These are phyloP conservation scores for Salix arbutifolia DNA, from an alignment of 345 rosid species.

Conservation along the genomic window DNA sequence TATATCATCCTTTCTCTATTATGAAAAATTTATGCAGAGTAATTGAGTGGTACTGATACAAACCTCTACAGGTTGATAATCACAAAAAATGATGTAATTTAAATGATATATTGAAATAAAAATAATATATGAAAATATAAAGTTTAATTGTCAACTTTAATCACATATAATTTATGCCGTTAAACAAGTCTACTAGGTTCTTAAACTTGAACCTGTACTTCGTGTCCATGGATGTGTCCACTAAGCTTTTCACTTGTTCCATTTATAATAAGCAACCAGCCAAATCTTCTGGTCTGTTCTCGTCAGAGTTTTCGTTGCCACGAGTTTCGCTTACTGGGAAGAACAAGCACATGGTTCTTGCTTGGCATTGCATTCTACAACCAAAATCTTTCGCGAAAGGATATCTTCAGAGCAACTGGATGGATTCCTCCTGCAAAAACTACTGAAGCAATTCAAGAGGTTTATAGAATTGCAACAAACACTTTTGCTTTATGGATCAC, in stretches of 20 bases:
- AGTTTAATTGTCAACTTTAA: too few species aligned
- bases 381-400: conserved; percentile 78
- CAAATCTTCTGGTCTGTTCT: too few species aligned
- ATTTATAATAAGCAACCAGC: too few species aligned
- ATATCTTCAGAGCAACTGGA: conserved; percentile 73
- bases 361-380: conserved; percentile 80
- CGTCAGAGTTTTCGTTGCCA: conserved; percentile 36
- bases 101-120: too few species aligned
- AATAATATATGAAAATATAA: too few species aligned
- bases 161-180: background rate
- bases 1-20: too few species aligned
- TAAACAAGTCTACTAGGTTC: background rate
- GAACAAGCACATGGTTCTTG: conserved; percentile 73
- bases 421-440: conserved; percentile 72
- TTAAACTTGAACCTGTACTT: background rate
- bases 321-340: conserved; percentile 77
- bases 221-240: too few species aligned
- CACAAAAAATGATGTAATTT: too few species aligned
- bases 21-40: too few species aligned
- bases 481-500: conserved; percentile 64
- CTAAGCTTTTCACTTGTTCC: too few species aligned
- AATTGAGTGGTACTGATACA: too few species aligned
- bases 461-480: conserved; percentile 67
- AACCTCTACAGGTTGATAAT: too few species aligned
- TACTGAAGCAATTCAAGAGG: conserved; percentile 74